These are phyloP conservation scores for Suillus occidentalis DNA, from an alignment of 768 basidiomycete genomes.

Conservation along the genomic window DNA sequence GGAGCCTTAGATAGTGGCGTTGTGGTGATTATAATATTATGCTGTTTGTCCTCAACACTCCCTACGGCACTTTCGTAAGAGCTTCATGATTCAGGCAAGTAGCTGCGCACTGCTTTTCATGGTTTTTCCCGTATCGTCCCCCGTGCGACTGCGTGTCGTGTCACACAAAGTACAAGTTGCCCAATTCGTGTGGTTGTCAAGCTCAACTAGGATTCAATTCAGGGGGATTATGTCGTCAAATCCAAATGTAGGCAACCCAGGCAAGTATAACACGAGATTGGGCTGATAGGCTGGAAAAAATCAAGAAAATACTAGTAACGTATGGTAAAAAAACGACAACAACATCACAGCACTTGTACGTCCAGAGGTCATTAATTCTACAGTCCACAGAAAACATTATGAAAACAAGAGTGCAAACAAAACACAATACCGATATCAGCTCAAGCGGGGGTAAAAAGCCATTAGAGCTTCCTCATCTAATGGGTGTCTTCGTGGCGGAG, in stretches of 20 bases:
- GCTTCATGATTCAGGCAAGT: background rate
- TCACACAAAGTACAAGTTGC: background rate
- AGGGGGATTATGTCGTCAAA: background rate
- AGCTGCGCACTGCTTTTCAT: background rate
- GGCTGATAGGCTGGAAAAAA: background rate
- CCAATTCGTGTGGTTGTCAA: background rate
- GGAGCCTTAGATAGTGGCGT: conserved; percentile 21
- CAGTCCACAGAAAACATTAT: conserved; percentile 3
- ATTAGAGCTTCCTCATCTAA: conserved; percentile 71
- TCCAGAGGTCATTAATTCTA: conserved; percentile 3
- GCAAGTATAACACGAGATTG: background rate
- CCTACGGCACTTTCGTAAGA: background rate
- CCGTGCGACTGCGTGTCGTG: background rate
- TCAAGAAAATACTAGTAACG: conserved; percentile 5
- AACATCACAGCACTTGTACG: background rate
- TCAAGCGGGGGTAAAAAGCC: conserved; percentile 44
- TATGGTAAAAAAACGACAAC: conserved; percentile 2
- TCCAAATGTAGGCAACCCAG: background rate
- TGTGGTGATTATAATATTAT: conserved; percentile 13
- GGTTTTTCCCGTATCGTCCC: no score
- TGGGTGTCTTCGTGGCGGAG: conserved; percentile 65
- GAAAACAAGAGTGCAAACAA: no score
- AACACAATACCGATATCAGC: conserved; percentile 24
- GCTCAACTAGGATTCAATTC: background rate
- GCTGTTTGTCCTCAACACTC: background rate